A percentile compares a stretch with the other conserved stretches of the same genome.
Conservation (phyloP, 305 asterid species). For the Fraxinus paxiana region DNA sequence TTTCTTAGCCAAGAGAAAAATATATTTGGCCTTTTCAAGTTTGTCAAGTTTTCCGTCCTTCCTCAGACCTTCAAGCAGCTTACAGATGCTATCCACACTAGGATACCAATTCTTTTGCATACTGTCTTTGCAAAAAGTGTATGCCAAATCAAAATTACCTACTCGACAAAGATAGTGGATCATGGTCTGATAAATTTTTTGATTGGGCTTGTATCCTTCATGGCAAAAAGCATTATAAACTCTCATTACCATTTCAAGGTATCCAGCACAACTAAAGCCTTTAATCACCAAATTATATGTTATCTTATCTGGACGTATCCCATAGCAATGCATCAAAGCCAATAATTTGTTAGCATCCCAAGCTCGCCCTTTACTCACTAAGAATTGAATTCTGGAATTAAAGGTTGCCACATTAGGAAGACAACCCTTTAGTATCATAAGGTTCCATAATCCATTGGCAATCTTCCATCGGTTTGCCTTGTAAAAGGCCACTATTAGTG, state of each 20-base stretch:
- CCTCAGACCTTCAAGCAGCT: slow-evolving; percentile 53
- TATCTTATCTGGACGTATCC: slow-evolving; percentile 53
- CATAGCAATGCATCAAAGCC: slow-evolving; percentile 39
- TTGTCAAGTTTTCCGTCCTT: slow-evolving; percentile 36
- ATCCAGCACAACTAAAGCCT: slow-evolving; percentile 57
- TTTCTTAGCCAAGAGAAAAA: slow-evolving; percentile 41
- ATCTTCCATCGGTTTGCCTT: slow-evolving; percentile 43
- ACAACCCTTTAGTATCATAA: slow-evolving; percentile 65
- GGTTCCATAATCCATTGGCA: slow-evolving; percentile 73
- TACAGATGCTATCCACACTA: slow-evolving; percentile 45
- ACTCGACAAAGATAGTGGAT: slow-evolving; percentile 60
- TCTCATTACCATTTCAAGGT: slow-evolving; percentile 51
- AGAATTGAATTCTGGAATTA: slow-evolving; percentile 70
- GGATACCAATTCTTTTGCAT: slow-evolving; percentile 72
- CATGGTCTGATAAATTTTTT: slow-evolving; percentile 68
- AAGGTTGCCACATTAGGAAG: slow-evolving; percentile 67
- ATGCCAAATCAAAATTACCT: slow-evolving; percentile 49
- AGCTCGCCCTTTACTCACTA: slow-evolving; percentile 52
- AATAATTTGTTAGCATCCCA: slow-evolving; percentile 68
- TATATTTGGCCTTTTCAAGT: slow-evolving; percentile 43
- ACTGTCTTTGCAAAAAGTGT: slow-evolving; percentile 54
- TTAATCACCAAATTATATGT: slow-evolving; percentile 76
- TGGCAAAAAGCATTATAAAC: slow-evolving; percentile 47
- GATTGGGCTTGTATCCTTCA: slow-evolving; percentile 59
- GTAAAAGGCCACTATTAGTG: slow-evolving; percentile 64